Base-by-base conservation (phyloP, 441 rosid genomes). In the Croton laevigatus region DNA sequence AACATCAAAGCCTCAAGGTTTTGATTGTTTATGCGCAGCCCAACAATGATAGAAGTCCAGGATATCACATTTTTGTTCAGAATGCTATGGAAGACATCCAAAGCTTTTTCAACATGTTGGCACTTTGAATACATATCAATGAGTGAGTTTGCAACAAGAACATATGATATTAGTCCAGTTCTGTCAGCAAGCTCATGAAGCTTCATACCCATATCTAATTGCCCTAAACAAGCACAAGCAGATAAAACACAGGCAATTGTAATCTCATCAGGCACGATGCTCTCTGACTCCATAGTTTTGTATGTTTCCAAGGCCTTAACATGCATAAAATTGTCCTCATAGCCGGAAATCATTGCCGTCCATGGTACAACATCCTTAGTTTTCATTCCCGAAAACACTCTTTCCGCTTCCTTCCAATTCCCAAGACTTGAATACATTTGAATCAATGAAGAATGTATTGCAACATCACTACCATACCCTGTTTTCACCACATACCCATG, bases 101-200 rank as follows among this genome's bases (percentile, higher is more conserved):
- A 79, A 64, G 97, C 97, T 79, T 86, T 86, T 45, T 92, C 96
- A 45, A 89, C 85, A 79, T 82, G 82, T 74, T 87, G 85, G 84
- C 96, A 89, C 83, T 91, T 94, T 59, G 97, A 89, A 80, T 91
- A 92, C 99, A 94, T 91, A 75, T 92, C 92, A 14, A 94, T 81
- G 70, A 91, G 90, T 3, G 90, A 78, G 81, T 90, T 90, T 32
- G 91, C 91, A 44, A 94, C 93, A 42, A 86, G 84, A 67, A 80
- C 74, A 45, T 81, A 87, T 4, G 96, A 88, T 68, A 87, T 71
- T 62, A 83, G 81, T 68, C 97, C 90, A 32, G 81, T 80, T 74
- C 80, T 87, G 34, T 73, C 76, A 19, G 97, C 91, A 64, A 88
- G 87, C 72, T 89, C 81, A 69, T 92, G 98, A 73, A 90, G 87